Base-by-base conservation (phyloP, 192 early-diverging fungal genomes). In the Paraglomus occultum region DNA sequence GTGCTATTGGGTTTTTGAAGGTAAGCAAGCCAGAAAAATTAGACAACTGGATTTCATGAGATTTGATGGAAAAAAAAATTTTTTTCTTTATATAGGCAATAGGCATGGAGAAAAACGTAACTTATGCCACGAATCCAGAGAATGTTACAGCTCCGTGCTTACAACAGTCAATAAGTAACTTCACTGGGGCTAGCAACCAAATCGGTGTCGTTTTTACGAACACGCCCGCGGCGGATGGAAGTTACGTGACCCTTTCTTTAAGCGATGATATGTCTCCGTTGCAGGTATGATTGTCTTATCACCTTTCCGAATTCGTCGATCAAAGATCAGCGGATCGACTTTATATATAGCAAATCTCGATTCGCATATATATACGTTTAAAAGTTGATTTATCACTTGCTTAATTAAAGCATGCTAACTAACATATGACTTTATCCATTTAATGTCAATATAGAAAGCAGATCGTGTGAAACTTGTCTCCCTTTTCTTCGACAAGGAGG, bases 391-490 rank as follows among this genome's bases (percentile, higher is more conserved):
- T n/a, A n/a, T n/a, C n/a, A n/a, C n/a, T n/a, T n/a, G n/a, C n/a
- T n/a, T n/a, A n/a, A n/a, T n/a, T n/a, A n/a, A n/a, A n/a, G n/a
- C n/a, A n/a, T n/a, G n/a, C 31, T 31, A 31, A 31, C 31, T 31
- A 3, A 31, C 1, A 31, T 31, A 31, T 48, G 14, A 50, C 14
- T 64, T 10, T 51, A 11, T 15, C 31, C 8, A 5, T 64, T 49
- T 9, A 12, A 39, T 64, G 9, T 48, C 22, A 20, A 59, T 42
- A 17, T 66, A 74, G 73, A 71, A 71, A 71, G 4, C 40, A 3
- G 23, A 43, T 17, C 71, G 73, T 67, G 20, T 74, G 10, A 45
- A 54, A 43, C 71, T 60, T 23, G 18, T 62, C 12, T 55, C 40
- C 0, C 22, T 44, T n/a, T 74, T 74, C 43, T 70, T 45, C 40